These are phyloP conservation scores for Phytophthora litchii DNA, from an alignment of 352 stramenopile species.

Conservation along the genomic window DNA sequence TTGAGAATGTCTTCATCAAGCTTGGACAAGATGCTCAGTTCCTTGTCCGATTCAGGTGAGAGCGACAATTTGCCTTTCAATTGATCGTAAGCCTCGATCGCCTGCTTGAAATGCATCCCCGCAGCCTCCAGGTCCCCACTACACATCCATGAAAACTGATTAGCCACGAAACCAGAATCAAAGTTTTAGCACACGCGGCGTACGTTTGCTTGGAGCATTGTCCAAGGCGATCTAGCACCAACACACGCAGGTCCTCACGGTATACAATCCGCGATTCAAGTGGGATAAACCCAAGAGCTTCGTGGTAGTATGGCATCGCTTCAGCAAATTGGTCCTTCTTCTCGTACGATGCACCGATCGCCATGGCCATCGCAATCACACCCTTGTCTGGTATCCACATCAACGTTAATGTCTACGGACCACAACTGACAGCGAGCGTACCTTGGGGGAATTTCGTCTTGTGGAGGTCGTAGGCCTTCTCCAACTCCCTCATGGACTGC, in stretches of 20 bases:
- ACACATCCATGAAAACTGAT: not conserved
- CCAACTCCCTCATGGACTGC: slow-evolving; percentile 15
- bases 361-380: slow-evolving; percentile 64
- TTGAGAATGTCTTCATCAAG: slow-evolving; percentile 26
- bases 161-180: not conserved
- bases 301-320: slow-evolving; percentile 62
- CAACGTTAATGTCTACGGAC: not conserved
- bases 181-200: not conserved
- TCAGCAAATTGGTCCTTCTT: slow-evolving; percentile 41
- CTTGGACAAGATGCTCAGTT: slow-evolving; percentile 5
- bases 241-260: slow-evolving; percentile 39
- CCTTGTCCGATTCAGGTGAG: slow-evolving; percentile 6
- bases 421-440: not conserved
- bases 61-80: slow-evolving; percentile 25
- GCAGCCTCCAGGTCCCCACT: slow-evolving; percentile 17
- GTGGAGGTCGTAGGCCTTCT: slow-evolving; percentile 19
- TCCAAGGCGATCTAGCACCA: slow-evolving; percentile 65
- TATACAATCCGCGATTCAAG: slow-evolving; percentile 13
- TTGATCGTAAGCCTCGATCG: slow-evolving; percentile 31
- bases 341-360: slow-evolving; percentile 65
- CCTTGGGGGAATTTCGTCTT: slow-evolving; percentile 22
- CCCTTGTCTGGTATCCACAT: slow-evolving; percentile 45
- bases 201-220: slow-evolving; percentile 69
- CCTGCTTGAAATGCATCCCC: slow-evolving; percentile 28
- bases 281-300: slow-evolving; percentile 46